phyloP scores from a whole-genome alignment of 2,329 filamentous ascomycete genomes.

The Aspergillus viridinutans region DNA sequence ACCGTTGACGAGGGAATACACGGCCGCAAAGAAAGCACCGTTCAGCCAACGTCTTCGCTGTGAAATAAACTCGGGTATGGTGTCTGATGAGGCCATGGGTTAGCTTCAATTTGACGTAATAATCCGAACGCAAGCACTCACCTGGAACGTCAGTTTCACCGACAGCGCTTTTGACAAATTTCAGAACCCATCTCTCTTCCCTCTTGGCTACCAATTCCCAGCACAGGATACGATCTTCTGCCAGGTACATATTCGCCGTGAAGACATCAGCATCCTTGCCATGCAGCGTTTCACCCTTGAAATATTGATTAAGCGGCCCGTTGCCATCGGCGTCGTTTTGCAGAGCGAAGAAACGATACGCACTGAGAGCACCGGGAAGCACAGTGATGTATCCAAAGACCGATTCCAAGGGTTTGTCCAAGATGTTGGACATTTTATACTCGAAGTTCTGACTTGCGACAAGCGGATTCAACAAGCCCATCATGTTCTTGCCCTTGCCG shows the following conservation, averaged over 20 bases:
- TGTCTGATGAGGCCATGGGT: conserved; percentile 51
- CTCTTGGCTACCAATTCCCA: conserved; percentile 97
- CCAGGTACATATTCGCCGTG: conserved; percentile 98
- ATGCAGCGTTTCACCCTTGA: conserved; percentile 96
- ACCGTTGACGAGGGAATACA: conserved; percentile 95
- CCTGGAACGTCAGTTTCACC: conserved; percentile 97
- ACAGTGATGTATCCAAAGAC: conserved; percentile 99
- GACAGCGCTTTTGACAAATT: conserved; percentile 94
- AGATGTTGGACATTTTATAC: conserved; percentile 99
- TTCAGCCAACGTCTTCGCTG: conserved; percentile 97
- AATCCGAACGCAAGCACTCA: conserved; percentile 37
- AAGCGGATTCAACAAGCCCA: conserved; percentile 83
- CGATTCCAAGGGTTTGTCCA: conserved; percentile 94
- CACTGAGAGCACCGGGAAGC: conserved; percentile 86
- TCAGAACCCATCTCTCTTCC: conserved; percentile 92
- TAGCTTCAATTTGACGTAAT: conserved; percentile 2
- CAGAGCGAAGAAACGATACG: conserved; percentile 90
- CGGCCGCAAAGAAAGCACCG: conserved; percentile 95
- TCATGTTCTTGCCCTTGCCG: conserved; percentile 81
- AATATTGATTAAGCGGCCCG: conserved; percentile 93
- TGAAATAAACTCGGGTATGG: conserved; percentile 94
- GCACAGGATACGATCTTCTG: conserved; percentile 96
- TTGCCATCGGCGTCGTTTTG: conserved; percentile 97
- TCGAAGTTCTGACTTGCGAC: conserved; percentile 98
- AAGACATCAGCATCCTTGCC: conserved; percentile 96